phyloP scores from a whole-genome alignment of 1,284 basidiomycete genomes.

The Schizophyllum amplum region DNA sequence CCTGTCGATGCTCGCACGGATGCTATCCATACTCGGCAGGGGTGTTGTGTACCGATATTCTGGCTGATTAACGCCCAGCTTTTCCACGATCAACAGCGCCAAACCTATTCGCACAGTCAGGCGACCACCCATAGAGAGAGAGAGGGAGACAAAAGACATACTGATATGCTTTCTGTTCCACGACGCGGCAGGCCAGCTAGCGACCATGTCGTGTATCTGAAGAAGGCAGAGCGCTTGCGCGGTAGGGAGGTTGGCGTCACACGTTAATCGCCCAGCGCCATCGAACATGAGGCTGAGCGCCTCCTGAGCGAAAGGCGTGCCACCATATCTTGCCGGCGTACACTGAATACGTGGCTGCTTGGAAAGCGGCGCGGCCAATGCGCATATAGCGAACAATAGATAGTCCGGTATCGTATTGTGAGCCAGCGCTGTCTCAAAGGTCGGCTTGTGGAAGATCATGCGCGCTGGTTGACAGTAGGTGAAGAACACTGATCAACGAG shows the following conservation, averaged over 20 bases:
- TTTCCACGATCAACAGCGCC: constrained; percentile 57
- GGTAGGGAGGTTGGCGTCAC: constrained; percentile 47
- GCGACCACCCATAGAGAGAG: constrained; percentile 8
- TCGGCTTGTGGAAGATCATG: constrained; percentile 66
- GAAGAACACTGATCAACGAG: constrained; percentile 55
- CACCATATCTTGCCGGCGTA: constrained; percentile 52
- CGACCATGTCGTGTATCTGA: constrained; percentile 56
- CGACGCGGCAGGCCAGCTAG: constrained; percentile 28
- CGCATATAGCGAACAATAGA: constrained; percentile 65
- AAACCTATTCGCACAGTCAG: constrained; percentile 35
- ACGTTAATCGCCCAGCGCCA: constrained; percentile 47
- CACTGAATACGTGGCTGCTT: constrained; percentile 55
- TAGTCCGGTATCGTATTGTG: constrained; percentile 58
- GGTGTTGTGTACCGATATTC: constrained; percentile 44
- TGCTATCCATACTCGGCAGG: constrained; percentile 44
- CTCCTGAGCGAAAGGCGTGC: constrained; percentile 60
- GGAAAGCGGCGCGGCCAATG: constrained; percentile 66
- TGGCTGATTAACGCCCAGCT: constrained; percentile 53
- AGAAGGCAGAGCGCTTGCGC: constrained; percentile 68
- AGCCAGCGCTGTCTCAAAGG: constrained; percentile 56
- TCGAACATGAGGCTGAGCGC: constrained; percentile 64
- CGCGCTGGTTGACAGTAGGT: constrained; percentile 70
- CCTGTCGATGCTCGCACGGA: constrained; percentile 53
- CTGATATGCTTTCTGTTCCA: constrained; percentile 22
- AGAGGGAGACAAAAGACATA: constrained; percentile 13